A percentile compares a stretch with the other conserved stretches of the same genome.
These are phyloP conservation scores for Polytolypa hystricis DNA, from an alignment of 2,329 filamentous ascomycete species.

Conservation along the genomic window DNA sequence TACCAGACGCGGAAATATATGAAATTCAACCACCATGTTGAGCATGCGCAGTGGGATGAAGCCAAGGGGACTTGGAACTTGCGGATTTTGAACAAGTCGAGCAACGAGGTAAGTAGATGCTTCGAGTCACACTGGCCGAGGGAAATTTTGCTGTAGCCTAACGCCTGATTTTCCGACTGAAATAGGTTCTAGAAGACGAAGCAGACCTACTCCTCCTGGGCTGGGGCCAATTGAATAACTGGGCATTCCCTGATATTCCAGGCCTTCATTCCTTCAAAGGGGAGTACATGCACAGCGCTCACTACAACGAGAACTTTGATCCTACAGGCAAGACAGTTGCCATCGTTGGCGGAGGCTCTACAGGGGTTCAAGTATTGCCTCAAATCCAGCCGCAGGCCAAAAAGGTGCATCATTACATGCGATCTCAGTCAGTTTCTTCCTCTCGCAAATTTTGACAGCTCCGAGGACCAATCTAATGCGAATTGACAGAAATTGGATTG, in stretches of 20 bases:
- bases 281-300: conserved; percentile 34
- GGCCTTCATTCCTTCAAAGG: conserved; percentile 39
- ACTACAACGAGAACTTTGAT: conserved; percentile 29
- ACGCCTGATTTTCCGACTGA: conserved; percentile 30
- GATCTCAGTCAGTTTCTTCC: conserved; percentile 18
- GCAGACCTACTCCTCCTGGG: conserved; percentile 11
- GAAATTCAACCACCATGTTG: conserved; percentile 44
- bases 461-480: too few species aligned
- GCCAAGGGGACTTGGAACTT: conserved; percentile 27
- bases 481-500: conserved; percentile 21
- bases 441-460: too few species aligned
- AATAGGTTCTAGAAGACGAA: conserved; percentile 19
- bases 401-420: conserved; percentile 21
- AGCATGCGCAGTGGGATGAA: conserved; percentile 45
- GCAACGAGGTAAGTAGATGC: conserved; percentile 10
- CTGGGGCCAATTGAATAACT: conserved; percentile 15
- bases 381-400: conserved; percentile 7
- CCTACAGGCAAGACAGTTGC: conserved; percentile 20
- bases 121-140: conserved; percentile 16
- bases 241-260: conserved; percentile 37
- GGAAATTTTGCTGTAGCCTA: conserved; percentile 23
- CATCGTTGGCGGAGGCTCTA: conserved; percentile 25
- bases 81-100: conserved; percentile 5
- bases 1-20: conserved; percentile 53
- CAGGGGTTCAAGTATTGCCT: conserved; percentile 30